Evolutionary conservation across 2,329 filamentous ascomycete genomes (phyloP).

Genomic region (Stenocarpella maydis): DNA sequence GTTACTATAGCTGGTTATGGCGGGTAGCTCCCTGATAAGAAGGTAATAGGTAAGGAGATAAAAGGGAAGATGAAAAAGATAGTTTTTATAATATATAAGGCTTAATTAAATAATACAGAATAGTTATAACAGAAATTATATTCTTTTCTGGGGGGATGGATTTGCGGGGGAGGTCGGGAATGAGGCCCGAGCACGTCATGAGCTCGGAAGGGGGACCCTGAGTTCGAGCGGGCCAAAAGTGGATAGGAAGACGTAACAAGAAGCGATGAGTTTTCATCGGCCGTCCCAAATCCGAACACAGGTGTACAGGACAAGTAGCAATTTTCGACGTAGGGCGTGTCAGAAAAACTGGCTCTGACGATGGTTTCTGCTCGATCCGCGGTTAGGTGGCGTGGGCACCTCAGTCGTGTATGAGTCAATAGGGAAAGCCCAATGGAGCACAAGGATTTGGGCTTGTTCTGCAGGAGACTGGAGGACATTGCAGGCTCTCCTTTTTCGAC

Average conservation of each 20-base stretch:
- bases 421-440: neutral
- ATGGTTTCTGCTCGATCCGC: constrained; percentile 13
- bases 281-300: neutral
- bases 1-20: no score
- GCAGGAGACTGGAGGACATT: neutral
- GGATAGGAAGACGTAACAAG: constrained; percentile 23
- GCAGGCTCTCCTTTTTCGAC: neutral
- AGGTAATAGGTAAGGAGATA: no score
- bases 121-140: no score
- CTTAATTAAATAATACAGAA: no score
- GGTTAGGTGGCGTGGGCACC: constrained; percentile 9
- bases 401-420: constrained; percentile 3
- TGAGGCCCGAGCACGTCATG: no score
- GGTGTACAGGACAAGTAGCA: constrained; percentile 9
- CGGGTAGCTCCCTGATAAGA: no score
- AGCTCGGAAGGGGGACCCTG: constrained; percentile 1
- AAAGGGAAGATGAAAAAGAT: no score
- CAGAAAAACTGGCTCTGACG: constrained; percentile 15
- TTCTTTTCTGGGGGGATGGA: no score
- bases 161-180: no score
- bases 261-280: constrained; percentile 14
- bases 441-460: neutral
- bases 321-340: constrained; percentile 10
- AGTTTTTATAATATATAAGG: no score
- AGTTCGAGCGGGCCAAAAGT: constrained; percentile 12